phyloP scores from a whole-genome alignment of 257 asterid species.

The Jasminum sambac region DNA sequence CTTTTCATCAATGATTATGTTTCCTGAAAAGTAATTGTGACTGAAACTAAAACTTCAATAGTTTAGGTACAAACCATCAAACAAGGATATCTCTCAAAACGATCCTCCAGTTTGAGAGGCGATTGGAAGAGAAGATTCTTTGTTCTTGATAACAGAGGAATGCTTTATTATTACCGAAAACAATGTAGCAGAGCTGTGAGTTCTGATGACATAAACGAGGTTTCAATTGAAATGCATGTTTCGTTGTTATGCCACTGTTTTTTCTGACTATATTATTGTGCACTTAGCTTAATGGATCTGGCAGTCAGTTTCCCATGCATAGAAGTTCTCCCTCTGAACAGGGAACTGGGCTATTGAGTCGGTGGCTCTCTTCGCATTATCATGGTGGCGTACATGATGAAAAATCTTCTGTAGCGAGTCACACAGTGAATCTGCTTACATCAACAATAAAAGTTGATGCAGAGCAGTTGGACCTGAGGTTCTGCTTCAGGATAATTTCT shows the following conservation, averaged over 20 bases:
- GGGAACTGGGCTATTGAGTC: slow-evolving; percentile 71
- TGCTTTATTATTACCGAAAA: slow-evolving; percentile 76
- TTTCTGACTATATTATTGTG: slow-evolving; percentile 32
- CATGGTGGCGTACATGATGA: slow-evolving; percentile 82
- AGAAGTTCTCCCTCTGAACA: slow-evolving; percentile 60
- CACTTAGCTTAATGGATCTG: slow-evolving; percentile 55
- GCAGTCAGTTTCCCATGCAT: slow-evolving; percentile 43
- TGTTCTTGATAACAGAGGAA: slow-evolving; percentile 80
- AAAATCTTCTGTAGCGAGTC: slow-evolving; percentile 69
- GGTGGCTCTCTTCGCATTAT: slow-evolving; percentile 91
- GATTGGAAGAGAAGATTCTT: slow-evolving; percentile 94
- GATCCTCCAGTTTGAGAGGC: slow-evolving; percentile 81
- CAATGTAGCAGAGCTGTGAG: slow-evolving; percentile 74
- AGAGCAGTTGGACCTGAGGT: slow-evolving; percentile 77
- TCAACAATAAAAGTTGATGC: slow-evolving; percentile 81
- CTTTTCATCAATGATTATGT: slow-evolving; percentile 12
- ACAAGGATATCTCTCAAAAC: slow-evolving; percentile 74
- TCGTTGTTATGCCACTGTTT: slow-evolving; percentile 17
- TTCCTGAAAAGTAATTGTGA: not conserved
- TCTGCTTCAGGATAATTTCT: slow-evolving; percentile 87
- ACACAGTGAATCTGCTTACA: slow-evolving; percentile 76
- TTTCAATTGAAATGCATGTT: slow-evolving; percentile 14
- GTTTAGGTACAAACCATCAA: slow-evolving; percentile 90
- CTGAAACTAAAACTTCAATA: slow-evolving; percentile 57
- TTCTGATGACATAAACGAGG: slow-evolving; percentile 29